Conservation (phyloP, 2,329 filamentous ascomycete species). For the Cordyceps cicadae region DNA sequence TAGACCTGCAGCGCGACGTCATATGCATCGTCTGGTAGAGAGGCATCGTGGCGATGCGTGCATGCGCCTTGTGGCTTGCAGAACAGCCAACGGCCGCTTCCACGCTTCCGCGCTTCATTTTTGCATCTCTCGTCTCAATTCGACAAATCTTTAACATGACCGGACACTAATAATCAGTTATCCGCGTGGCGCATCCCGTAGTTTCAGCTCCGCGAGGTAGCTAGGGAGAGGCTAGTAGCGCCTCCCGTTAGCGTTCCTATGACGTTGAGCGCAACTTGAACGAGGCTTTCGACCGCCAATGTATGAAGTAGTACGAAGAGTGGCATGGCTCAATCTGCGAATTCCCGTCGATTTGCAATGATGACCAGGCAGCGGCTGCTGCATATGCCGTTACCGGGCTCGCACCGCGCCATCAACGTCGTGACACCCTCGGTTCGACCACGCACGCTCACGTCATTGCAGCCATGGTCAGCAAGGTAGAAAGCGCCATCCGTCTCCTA, state of each 20-base stretch:
- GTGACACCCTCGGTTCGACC: neutral
- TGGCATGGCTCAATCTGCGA: neutral
- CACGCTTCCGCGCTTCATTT: neutral
- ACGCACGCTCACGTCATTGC: neutral
- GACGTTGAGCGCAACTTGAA: neutral
- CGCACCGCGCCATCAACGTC: neutral
- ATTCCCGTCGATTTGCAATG: neutral
- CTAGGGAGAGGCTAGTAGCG: neutral
- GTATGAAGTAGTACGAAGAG: neutral
- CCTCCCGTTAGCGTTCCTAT: neutral
- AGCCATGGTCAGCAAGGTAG: neutral
- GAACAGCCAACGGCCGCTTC: neutral
- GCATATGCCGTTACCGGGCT: neutral
- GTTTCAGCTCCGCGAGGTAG: neutral
- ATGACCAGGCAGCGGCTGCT: neutral
- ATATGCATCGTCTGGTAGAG: neutral
- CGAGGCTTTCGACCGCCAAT: neutral
- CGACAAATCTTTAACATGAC: neutral
- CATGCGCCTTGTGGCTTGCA: neutral
- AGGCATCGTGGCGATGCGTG: neutral
- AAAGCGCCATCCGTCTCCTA: neutral
- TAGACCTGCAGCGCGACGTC: neutral
- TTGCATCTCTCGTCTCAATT: neutral
- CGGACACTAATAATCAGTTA: neutral
- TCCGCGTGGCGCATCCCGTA: neutral